These are phyloP conservation scores for Candida insectorum DNA, from an alignment of 805 yeast genomes.

Conservation along the genomic window DNA sequence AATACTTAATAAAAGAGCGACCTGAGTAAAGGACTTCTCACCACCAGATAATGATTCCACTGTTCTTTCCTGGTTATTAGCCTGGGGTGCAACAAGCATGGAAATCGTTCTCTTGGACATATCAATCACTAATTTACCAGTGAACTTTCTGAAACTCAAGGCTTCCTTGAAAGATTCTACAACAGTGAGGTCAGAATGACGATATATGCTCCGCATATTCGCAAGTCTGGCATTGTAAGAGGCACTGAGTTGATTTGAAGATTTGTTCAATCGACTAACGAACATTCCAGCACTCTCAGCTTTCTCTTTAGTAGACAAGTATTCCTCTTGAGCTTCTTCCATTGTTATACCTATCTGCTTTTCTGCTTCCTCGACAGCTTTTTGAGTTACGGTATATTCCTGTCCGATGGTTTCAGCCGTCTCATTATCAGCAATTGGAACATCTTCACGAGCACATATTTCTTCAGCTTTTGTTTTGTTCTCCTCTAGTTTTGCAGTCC, in stretches of 20 bases:
- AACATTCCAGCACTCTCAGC: slow-evolving; percentile 41
- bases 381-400: slow-evolving; percentile 46
- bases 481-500: slow-evolving; percentile 25
- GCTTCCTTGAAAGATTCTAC: slow-evolving; percentile 52
- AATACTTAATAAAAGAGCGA: slow-evolving; percentile 79
- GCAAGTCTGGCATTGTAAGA: slow-evolving; percentile 32
- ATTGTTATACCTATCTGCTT: slow-evolving; percentile 50
- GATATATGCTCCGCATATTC: slow-evolving; percentile 28
- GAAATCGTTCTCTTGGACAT: slow-evolving; percentile 47
- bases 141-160: slow-evolving; percentile 63
- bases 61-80: slow-evolving; percentile 56
- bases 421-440: slow-evolving; percentile 36
- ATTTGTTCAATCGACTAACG: slow-evolving; percentile 29
- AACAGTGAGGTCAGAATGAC: slow-evolving; percentile 27
- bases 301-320: slow-evolving; percentile 40
- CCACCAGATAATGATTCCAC: slow-evolving; percentile 93
- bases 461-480: slow-evolving; percentile 25
- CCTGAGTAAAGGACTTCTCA: slow-evolving; percentile 91
- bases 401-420: slow-evolving; percentile 45
- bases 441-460: slow-evolving; percentile 48
- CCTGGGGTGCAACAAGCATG: slow-evolving; percentile 60
- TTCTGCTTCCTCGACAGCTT: slow-evolving; percentile 51
- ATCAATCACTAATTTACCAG: slow-evolving; percentile 69
- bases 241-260: slow-evolving; percentile 21
- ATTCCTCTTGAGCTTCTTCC: slow-evolving; percentile 51